Evolutionary conservation across 2,329 filamentous ascomycete genomes (phyloP).

Genomic region (Diplodia sapinea): DNA sequence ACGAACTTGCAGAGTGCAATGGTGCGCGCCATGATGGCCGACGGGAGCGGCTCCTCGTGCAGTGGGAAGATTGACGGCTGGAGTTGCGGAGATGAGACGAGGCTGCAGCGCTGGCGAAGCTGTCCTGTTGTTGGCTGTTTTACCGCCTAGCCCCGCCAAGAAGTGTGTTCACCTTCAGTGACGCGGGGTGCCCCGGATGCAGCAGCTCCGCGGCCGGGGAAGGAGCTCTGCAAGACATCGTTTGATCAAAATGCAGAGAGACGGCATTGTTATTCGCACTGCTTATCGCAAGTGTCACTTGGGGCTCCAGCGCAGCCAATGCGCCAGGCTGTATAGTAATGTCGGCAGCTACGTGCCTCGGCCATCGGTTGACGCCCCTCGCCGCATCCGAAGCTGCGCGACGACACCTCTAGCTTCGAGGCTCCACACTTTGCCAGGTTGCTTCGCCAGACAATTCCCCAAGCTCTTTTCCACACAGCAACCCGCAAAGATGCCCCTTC

Average conservation of each 20-base stretch:
- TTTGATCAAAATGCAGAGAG: not conserved
- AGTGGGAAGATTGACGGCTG: conserved; percentile 12
- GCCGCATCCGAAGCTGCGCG: conserved; percentile 6
- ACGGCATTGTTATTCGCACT: not conserved
- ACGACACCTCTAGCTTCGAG: conserved; percentile 20
- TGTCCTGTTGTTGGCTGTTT: not conserved
- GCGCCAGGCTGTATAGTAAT: conserved; percentile 26
- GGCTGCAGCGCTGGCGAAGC: conserved; percentile 13
- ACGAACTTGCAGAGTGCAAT: conserved; percentile 89
- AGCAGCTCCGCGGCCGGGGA: conserved; percentile 1
- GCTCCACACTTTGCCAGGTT: not conserved
- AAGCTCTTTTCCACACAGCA: not conserved
- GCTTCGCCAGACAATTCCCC: conserved; percentile 2
- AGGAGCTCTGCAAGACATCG: not conserved
- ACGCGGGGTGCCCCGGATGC: conserved; percentile 19
- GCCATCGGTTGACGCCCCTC: conserved; percentile 24
- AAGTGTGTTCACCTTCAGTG: conserved; percentile 1
- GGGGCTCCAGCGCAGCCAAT: not conserved
- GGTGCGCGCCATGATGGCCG: conserved; percentile 66
- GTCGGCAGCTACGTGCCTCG: conserved; percentile 16
- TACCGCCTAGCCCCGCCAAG: conserved; percentile 18
- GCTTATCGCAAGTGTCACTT: not conserved
- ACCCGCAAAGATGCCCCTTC: conserved; percentile 65
- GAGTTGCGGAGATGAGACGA: conserved; percentile 3
- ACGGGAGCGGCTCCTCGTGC: conserved; percentile 19